Evolutionary conservation across 495 filamentous ascomycete species (phyloP).

Genomic region (Podospora conica): DNA sequence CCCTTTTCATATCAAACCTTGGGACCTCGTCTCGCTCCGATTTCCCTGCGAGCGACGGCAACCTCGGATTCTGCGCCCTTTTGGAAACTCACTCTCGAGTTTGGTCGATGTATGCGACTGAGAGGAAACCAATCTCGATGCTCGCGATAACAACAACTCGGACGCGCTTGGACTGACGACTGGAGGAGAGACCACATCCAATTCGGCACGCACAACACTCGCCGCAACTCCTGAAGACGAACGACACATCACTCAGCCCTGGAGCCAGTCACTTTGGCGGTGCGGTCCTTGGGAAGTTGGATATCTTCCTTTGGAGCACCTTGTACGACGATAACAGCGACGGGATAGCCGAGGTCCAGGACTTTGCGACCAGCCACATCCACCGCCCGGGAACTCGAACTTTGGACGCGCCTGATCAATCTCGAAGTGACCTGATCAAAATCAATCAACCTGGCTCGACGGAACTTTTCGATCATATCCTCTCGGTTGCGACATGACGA

Average conservation of each 20-base stretch:
- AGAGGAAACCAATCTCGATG: background rate
- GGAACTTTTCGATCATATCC: background rate
- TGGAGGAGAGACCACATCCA: background rate
- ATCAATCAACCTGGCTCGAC: background rate
- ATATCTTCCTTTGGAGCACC: background rate
- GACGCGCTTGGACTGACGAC: background rate
- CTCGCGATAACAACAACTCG: background rate
- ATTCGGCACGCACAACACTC: background rate
- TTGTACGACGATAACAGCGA: background rate
- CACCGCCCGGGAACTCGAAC: background rate
- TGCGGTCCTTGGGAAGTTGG: background rate
- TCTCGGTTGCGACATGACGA: background rate
- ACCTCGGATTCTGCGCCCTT: background rate
- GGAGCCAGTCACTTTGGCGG: background rate
- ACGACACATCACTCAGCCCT: background rate
- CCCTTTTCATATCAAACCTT: background rate
- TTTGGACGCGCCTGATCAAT: background rate
- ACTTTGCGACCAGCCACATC: background rate
- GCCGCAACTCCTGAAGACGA: background rate
- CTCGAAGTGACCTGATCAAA: background rate
- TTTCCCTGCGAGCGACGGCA: background rate
- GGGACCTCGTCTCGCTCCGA: background rate
- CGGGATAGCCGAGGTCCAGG: background rate
- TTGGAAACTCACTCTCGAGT: background rate
- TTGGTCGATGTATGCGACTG: background rate